Evolutionary conservation across 129 eudicot species (phyloP).

Genomic region (Tagetes patula): DNA sequence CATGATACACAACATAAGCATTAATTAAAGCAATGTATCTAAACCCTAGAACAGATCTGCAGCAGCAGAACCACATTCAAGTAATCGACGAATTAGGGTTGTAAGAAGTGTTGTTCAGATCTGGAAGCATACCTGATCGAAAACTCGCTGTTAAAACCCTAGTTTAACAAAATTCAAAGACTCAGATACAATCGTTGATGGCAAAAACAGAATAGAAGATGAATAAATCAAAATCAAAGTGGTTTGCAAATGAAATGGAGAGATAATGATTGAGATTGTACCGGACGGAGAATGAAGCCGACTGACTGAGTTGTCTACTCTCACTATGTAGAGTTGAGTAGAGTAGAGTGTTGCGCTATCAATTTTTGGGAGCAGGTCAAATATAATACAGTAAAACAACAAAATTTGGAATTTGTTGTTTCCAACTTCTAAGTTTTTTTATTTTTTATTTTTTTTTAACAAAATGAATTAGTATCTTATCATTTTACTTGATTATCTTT

Average conservation of each 20-base stretch:
- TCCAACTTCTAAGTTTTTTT: not conserved
- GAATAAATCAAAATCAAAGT: not conserved
- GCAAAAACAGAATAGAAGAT: conserved; percentile 5
- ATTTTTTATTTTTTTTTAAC: not conserved
- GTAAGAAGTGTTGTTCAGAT: conserved; percentile 43
- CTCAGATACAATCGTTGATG: not conserved
- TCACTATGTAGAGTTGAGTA: not conserved
- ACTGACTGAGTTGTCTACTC: not conserved
- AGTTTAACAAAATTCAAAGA: conserved; percentile 33
- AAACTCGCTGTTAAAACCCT: conserved; percentile 30
- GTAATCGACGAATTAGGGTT: conserved; percentile 9
- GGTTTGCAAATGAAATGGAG: conserved; percentile 12
- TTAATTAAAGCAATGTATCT: conserved; percentile 19
- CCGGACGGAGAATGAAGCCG: conserved; percentile 20
- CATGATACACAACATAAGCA: not conserved
- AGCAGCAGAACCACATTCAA: not conserved
- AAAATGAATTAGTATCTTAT: too few relatives aligned
- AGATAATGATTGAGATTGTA: conserved; percentile 3
- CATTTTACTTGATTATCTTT: too few relatives aligned
- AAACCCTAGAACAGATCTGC: conserved; percentile 28
- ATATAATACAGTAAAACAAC: conserved; percentile 9
- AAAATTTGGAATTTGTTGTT: conserved; percentile 18
- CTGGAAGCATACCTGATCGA: conserved; percentile 44
- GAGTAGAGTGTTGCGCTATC: conserved; percentile 9
- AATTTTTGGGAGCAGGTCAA: conserved; percentile 21